Conservation (phyloP, 805 yeast species). For the Schwanniomyces polymorphus region DNA sequence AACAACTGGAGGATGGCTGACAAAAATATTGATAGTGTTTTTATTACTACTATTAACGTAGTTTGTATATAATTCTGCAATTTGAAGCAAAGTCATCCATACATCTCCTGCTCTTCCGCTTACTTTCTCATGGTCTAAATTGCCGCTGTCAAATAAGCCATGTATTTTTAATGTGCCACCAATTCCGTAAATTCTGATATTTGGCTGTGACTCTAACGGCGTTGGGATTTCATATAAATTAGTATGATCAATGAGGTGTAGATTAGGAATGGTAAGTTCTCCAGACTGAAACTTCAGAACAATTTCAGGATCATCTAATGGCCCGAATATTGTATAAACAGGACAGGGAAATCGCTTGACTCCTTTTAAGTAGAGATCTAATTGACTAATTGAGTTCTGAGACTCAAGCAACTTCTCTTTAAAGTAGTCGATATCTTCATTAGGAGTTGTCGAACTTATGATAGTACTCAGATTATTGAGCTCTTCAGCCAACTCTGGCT, state of each 20-base stretch:
- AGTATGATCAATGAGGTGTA: constrained; percentile 62
- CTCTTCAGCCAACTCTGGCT: constrained; percentile 46
- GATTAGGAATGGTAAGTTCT: constrained; percentile 52
- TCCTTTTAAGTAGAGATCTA: constrained; percentile 31
- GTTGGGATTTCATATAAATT: constrained; percentile 44
- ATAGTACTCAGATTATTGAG: constrained; percentile 51
- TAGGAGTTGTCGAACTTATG: background rate
- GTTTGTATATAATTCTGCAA: constrained; percentile 55
- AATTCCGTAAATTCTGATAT: constrained; percentile 60
- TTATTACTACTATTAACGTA: constrained; percentile 9
- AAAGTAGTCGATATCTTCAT: constrained; percentile 9
- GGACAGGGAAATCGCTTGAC: constrained; percentile 50
- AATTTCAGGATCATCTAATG: constrained; percentile 71
- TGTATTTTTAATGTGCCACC: constrained; percentile 73
- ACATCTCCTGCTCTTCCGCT: constrained; percentile 52
- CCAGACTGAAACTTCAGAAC: constrained; percentile 62
- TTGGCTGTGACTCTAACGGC: constrained; percentile 37
- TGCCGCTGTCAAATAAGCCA: constrained; percentile 56
- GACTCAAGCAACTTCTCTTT: constrained; percentile 8
- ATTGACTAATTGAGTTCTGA: constrained; percentile 13
- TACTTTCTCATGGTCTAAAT: constrained; percentile 10
- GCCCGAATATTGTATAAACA: constrained; percentile 76
- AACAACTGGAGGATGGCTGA: constrained; percentile 70
- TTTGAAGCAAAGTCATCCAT: constrained; percentile 72
- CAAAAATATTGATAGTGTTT: constrained; percentile 58